Evolutionary conservation across 2,329 filamentous ascomycete genomes (phyloP).

Genomic region (Claviceps quebecensis): DNA sequence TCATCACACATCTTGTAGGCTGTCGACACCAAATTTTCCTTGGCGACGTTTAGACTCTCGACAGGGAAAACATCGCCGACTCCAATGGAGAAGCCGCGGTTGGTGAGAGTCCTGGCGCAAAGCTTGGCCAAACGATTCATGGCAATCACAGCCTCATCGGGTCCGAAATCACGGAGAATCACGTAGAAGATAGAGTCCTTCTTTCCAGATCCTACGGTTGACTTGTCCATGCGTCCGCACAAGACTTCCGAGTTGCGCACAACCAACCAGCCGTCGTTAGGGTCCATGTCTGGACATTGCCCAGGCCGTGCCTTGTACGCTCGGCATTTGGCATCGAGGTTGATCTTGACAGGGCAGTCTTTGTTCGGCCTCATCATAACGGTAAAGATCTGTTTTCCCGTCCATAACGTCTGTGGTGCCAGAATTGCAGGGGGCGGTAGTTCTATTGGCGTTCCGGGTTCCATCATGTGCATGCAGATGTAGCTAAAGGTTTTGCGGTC

Average conservation of each 20-base stretch:
- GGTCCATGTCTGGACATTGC: slow-evolving; percentile 55
- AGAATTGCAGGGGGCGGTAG: slow-evolving; percentile 76
- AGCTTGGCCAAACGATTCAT: slow-evolving; percentile 93
- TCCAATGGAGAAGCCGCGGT: slow-evolving; percentile 90
- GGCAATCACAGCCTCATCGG: slow-evolving; percentile 70
- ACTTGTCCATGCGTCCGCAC: slow-evolving; percentile 97
- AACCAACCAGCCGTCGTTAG: slow-evolving; percentile 81
- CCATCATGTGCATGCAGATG: slow-evolving; percentile 88
- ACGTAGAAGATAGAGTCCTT: slow-evolving; percentile 98
- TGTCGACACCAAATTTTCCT: slow-evolving; percentile 58
- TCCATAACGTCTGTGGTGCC: slow-evolving; percentile 82
- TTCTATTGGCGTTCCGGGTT: slow-evolving; percentile 62
- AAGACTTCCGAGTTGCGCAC: slow-evolving; percentile 95
- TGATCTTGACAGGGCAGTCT: slow-evolving; percentile 68
- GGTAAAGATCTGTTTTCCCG: slow-evolving; percentile 92
- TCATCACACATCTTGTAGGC: slow-evolving; percentile 73
- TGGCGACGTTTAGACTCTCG: slow-evolving; percentile 52
- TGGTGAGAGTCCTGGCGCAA: slow-evolving; percentile 75
- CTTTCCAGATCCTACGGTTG: slow-evolving; percentile 90
- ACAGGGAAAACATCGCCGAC: slow-evolving; percentile 90
- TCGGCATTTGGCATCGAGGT: slow-evolving; percentile 74
- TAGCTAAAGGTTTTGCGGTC: slow-evolving; percentile 80
- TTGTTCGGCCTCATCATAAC: slow-evolving; percentile 82
- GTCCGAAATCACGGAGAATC: slow-evolving; percentile 86
- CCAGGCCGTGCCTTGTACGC: slow-evolving; percentile 25